Percentiles rank a stretch among this genome's conserved stretches.
These are phyloP conservation scores for Rossbeevera mucosa DNA, from an alignment of 768 basidiomycete species.

Conservation along the genomic window DNA sequence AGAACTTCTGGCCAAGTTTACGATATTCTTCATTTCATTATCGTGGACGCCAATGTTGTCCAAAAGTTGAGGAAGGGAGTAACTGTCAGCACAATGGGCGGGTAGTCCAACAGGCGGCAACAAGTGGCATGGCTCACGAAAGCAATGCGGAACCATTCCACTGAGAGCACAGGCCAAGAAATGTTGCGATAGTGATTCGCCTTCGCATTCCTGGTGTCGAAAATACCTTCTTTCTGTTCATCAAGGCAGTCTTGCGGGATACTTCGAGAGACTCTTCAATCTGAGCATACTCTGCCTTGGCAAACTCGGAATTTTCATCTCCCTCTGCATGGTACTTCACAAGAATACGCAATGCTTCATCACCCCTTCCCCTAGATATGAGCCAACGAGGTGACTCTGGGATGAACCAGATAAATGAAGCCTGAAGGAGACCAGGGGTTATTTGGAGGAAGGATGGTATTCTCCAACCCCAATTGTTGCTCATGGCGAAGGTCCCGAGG, in stretches of 20 bases:
- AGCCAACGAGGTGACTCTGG: too few relatives aligned
- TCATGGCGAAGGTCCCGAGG: too few relatives aligned
- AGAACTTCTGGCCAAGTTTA: background rate
- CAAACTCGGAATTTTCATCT: background rate
- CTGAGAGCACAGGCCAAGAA: background rate
- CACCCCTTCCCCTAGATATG: too few relatives aligned
- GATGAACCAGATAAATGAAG: too few relatives aligned
- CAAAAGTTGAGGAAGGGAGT: background rate
- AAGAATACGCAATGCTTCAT: too few relatives aligned
- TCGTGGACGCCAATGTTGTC: background rate
- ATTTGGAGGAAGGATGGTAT: too few relatives aligned
- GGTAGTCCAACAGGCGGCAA: background rate
- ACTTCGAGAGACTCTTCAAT: background rate
- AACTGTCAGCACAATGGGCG: background rate
- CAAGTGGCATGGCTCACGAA: background rate
- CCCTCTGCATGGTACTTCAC: too few relatives aligned
- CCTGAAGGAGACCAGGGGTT: too few relatives aligned
- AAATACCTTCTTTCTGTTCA: background rate
- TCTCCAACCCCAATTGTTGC: too few relatives aligned
- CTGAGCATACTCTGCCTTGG: background rate
- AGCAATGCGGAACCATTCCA: background rate
- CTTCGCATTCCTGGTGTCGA: background rate
- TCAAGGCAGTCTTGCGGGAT: background rate
- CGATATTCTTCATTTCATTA: background rate
- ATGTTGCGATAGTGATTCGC: background rate